Conservation (phyloP, 805 yeast species). For the Saccharomycodes ludwigii region DNA sequence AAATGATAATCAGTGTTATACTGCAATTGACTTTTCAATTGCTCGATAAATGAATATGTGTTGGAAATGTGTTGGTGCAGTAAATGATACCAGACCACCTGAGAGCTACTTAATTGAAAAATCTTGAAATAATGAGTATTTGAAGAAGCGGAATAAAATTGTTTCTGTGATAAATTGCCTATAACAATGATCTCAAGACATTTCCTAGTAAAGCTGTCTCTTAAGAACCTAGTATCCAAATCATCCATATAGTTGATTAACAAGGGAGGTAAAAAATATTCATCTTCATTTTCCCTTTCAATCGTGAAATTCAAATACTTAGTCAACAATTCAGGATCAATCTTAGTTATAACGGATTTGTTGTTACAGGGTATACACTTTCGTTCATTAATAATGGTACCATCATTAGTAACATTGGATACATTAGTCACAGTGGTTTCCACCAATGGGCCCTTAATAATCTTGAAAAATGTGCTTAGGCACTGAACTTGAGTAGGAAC, state of each 20-base stretch:
- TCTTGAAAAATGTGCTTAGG: constrained; percentile 46
- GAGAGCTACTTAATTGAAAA: constrained; percentile 16
- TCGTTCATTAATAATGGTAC: constrained; percentile 41
- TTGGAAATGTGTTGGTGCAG: constrained; percentile 18
- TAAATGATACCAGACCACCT: constrained; percentile 19
- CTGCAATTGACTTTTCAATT: constrained; percentile 5
- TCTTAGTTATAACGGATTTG: no score
- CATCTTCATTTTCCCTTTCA: constrained; percentile 17
- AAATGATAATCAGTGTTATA: constrained; percentile 22
- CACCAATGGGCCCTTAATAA: constrained; percentile 54
- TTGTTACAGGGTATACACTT: no score
- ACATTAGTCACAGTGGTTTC: constrained; percentile 30
- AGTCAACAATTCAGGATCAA: constrained; percentile 42
- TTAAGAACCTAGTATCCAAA: constrained; percentile 18
- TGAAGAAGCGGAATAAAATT: constrained; percentile 10
- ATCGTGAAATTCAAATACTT: constrained; percentile 27
- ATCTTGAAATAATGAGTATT: constrained; percentile 18
- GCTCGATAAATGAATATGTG: not conserved
- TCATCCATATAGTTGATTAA: constrained; percentile 24
- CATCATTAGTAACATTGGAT: constrained; percentile 43
- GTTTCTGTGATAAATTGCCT: constrained; percentile 23
- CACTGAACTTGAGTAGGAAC: constrained; percentile 48
- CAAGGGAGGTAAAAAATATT: constrained; percentile 32
- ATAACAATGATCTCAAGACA: constrained; percentile 39
- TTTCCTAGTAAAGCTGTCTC: constrained; percentile 44